Base-by-base conservation (phyloP, 805 yeast species). In the Hanseniaspora lachancei region DNA sequence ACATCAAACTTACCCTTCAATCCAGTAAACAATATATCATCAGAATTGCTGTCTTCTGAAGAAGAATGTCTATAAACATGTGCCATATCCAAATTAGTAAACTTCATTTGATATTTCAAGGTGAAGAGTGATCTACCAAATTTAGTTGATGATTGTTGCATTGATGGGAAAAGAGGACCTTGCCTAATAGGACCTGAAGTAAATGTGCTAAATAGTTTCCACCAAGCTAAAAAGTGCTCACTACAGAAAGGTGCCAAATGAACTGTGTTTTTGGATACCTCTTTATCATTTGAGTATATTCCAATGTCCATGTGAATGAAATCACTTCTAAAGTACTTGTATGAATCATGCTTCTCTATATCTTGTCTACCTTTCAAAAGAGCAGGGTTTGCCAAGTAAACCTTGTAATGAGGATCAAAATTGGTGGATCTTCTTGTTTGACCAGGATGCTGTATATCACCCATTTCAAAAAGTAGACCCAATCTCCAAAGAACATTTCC, bases 401-500 rank as follows among this genome's bases (percentile, higher is more conserved):
- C 77, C 42, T 79, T 81, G 62, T 81, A 81, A 62, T 85, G 95
- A 0, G 85, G 83, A 42, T 72, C 70, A 60, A 77, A 79, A 1
- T 74, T 67, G 15, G 69, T 60, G 0, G 74, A 71, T 44, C 91
- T 72, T 52, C 72, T 72, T 53, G 72, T 60, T 20, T 62, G 63
- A 49, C 75, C 68, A 27, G 71, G 66, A 12, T 63, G 63, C 16
- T 63, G 62, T 32, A 69, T 66, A 32, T 65, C 65, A 54, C 84
- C 83, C 58, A 84, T 70, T 65, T 88, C 95, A 68, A 87, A 86
- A 21, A 77, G 60, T 61, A 86, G 69, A 0, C 96, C 96, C 49
- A 83, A 69, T 38, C 74, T 77, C 96, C 96, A 89, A n/a, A 70
- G 65, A 7, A 89, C 93, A 41, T 73, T 70, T 32, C 89, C 89